Percentiles rank a stretch among this genome's conserved stretches.
These are phyloP conservation scores for Murraya koenigii DNA, from an alignment of 345 rosid genomes.

Conservation along the genomic window DNA sequence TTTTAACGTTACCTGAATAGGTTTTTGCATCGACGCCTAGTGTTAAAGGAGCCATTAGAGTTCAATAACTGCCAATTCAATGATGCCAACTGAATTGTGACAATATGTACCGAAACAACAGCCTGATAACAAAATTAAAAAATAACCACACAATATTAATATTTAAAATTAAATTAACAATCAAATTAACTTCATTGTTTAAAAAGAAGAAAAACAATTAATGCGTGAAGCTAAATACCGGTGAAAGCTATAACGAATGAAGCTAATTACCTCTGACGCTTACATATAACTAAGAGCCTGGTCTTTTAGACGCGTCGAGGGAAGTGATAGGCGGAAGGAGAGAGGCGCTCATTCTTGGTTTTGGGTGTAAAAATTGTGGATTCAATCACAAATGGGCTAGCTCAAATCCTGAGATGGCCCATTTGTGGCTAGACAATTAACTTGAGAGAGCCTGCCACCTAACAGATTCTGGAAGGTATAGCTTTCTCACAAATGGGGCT, in stretches of 20 bases:
- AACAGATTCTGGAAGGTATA: no score
- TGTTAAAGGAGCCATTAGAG: not conserved
- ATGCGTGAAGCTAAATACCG: not conserved
- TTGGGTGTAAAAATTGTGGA: not conserved
- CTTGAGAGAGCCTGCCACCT: no score
- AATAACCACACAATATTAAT: not conserved
- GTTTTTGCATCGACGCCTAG: not conserved
- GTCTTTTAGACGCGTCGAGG: not conserved
- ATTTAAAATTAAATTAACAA: not conserved
- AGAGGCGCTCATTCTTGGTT: not conserved
- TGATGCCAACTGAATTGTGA: not conserved
- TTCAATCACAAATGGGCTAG: not conserved
- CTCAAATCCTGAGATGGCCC: not conserved
- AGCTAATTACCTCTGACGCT: not conserved
- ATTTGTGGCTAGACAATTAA: not conserved
- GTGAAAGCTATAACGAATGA: not conserved
- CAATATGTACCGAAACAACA: not conserved
- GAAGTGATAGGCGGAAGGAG: not conserved
- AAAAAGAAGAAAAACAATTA: not conserved
- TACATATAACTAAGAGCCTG: not conserved
- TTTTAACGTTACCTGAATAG: not conserved
- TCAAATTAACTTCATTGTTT: not conserved
- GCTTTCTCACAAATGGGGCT: no score
- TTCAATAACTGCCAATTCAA: not conserved
- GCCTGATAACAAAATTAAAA: not conserved